A percentile compares a stretch with the other conserved stretches of the same genome.
phyloP scores from a whole-genome alignment of 768 basidiomycete genomes.

The Dentipellis sp. region DNA sequence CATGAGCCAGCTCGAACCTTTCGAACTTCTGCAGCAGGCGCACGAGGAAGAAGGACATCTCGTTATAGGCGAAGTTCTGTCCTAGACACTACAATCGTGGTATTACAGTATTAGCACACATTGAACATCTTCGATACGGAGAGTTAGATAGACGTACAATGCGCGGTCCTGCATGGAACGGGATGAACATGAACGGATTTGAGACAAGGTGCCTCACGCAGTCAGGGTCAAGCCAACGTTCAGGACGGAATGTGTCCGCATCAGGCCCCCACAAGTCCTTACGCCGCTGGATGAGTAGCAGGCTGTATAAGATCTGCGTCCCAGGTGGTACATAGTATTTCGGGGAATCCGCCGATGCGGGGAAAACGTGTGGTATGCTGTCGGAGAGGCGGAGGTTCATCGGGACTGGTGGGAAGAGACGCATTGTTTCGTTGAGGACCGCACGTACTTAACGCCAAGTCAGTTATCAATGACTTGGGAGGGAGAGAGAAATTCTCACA shows the following conservation, averaged over 20 bases:
- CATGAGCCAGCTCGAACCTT: slow-evolving; percentile 9
- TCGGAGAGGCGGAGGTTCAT: background rate
- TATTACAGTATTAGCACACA: background rate
- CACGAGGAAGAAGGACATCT: slow-evolving; percentile 42
- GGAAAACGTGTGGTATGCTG: background rate
- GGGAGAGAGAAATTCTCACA: background rate
- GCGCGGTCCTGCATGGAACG: slow-evolving; percentile 58
- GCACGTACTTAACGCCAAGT: slow-evolving; percentile 23
- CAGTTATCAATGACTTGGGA: background rate
- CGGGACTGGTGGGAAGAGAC: background rate
- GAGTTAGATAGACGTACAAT: slow-evolving; percentile 19
- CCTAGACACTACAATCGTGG: slow-evolving; percentile 32
- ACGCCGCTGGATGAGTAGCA: slow-evolving; percentile 26
- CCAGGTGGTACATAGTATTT: background rate
- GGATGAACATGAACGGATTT: slow-evolving; percentile 59
- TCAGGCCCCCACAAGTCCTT: slow-evolving; percentile 50
- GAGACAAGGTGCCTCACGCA: slow-evolving; percentile 41
- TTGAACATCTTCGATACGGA: background rate
- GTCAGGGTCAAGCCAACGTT: slow-evolving; percentile 47
- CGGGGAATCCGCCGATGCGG: slow-evolving; percentile 17
- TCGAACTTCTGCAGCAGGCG: slow-evolving; percentile 14
- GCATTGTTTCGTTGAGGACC: slow-evolving; percentile 22
- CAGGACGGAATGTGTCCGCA: slow-evolving; percentile 27
- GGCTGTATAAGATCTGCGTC: slow-evolving; percentile 12
- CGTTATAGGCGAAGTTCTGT: slow-evolving; percentile 47